These are phyloP conservation scores for Fraxinus cuspidata DNA, from an alignment of 257 asterid species.

Conservation along the genomic window DNA sequence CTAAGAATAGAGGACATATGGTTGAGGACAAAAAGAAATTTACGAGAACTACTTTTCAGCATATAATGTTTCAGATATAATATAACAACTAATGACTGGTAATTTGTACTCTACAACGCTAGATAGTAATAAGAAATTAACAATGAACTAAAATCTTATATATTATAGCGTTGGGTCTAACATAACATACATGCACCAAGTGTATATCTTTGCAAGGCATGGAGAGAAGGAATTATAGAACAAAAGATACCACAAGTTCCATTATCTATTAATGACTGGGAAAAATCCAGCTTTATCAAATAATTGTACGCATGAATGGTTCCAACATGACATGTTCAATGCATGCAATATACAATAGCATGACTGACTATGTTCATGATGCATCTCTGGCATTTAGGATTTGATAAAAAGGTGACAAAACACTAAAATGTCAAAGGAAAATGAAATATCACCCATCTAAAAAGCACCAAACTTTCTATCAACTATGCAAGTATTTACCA, in stretches of 20 bases:
- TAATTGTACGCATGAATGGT: conserved; percentile 1
- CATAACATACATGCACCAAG: background rate
- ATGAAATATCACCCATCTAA: background rate
- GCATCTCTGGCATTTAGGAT: background rate
- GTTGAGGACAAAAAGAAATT: background rate
- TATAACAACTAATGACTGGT: background rate
- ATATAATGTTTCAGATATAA: conserved; percentile 13
- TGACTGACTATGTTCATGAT: background rate
- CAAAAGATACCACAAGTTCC: background rate
- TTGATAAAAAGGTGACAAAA: background rate
- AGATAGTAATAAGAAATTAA: background rate
- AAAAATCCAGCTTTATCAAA: conserved; percentile 14
- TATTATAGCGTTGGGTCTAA: background rate
- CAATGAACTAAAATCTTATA: background rate
- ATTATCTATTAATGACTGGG: background rate
- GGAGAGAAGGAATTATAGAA: conserved; percentile 7
- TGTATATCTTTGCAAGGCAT: conserved; percentile 17
- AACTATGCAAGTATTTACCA: background rate
- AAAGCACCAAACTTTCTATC: background rate
- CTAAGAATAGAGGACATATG: background rate
- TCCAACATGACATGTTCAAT: conserved; percentile 4
- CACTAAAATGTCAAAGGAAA: background rate
- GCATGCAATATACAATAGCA: background rate
- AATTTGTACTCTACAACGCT: background rate
- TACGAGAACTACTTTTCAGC: conserved; percentile 10